Evolutionary conservation across 768 basidiomycete genomes (phyloP).

Genomic region (Arthromyces matolae): DNA sequence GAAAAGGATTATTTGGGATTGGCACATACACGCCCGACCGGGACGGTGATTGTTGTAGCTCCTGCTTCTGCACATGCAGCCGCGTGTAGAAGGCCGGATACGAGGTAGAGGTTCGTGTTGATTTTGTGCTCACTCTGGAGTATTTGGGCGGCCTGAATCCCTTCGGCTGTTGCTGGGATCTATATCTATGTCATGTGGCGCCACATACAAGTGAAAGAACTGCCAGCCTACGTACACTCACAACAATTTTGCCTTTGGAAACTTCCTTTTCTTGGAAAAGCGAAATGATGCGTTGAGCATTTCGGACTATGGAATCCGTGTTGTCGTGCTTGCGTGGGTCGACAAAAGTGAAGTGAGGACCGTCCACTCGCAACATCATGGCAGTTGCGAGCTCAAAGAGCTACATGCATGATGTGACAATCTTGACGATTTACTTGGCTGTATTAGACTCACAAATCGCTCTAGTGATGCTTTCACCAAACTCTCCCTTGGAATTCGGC

Average conservation of each 20-base stretch:
- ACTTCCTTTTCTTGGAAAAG: conserved; percentile 40
- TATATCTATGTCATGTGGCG: conserved; percentile 17
- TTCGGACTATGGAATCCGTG: conserved; percentile 34
- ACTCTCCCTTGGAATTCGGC: conserved; percentile 6
- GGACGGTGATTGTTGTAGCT: conserved; percentile 45
- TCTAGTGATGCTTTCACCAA: conserved; percentile 20
- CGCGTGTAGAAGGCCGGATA: conserved; percentile 53
- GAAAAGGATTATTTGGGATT: background rate
- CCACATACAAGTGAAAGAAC: background rate
- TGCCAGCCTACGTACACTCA: conserved; percentile 40
- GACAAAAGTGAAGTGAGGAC: conserved; percentile 48
- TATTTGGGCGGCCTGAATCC: conserved; percentile 42
- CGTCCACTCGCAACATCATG: conserved; percentile 40
- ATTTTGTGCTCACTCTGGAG: conserved; percentile 39
- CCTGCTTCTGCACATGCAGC: conserved; percentile 52
- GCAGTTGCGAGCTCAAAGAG: conserved; percentile 46
- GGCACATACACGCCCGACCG: conserved; percentile 44
- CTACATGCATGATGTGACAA: too few relatives aligned
- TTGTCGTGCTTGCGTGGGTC: conserved; percentile 45
- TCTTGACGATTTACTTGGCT: too few relatives aligned
- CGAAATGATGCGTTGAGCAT: conserved; percentile 37
- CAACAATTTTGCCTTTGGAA: conserved; percentile 36
- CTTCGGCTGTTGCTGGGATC: conserved; percentile 58
- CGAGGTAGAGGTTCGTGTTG: conserved; percentile 47
- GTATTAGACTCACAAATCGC: conserved; percentile 31